Evolutionary conservation across 2,329 filamentous ascomycete species (phyloP), one percentile per base, ranked within the genome.

Genomic region (Diaporthe caulivora): DNA sequence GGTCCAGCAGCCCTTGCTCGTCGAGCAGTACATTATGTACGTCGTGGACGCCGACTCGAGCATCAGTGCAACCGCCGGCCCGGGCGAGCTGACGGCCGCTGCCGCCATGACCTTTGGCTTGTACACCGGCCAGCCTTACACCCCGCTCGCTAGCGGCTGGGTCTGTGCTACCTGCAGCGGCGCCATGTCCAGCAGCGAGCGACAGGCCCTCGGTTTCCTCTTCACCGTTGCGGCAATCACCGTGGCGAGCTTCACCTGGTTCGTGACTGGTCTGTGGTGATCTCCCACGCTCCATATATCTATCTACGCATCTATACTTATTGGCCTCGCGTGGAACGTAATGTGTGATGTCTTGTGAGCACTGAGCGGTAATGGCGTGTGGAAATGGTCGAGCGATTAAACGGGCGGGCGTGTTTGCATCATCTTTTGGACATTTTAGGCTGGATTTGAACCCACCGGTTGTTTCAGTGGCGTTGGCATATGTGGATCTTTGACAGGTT

Each of bases 171-270:
- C 87, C 26, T 92, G 91, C 83, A 90, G 86, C 77, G 86, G 83
- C 17, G 90, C 87, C 26, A 71, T 86, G 31, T 84, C 86, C 18
- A 81, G 83, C 58, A 81, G 87, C 72, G 86, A 90, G 74, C 81
- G 80, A 74, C 84, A 85, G 54, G 87, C 87, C 1, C 47, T 91
- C 11, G 83, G 85, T 8, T 85, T 91, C 72, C 87, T 87, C 47
- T 57, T 89, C 65, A 83, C 84, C 17, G 91, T 91, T 87, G 86
- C 87, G 77, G 64, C 87, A 42, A 79, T 90, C 55, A 92, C 90
- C 1, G 83, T 92, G 5, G 76, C 89, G 40, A 90, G 88, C 79
- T 92, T 92, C 76, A 91, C 90, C 40, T 92, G 90, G 90, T 92
- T 92, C 77, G 89, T 91, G 49, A 84, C 84, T 31, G 89, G 90